Base-by-base conservation (phyloP, 2,329 filamentous ascomycete species). In the Cyphellophora europaea region DNA sequence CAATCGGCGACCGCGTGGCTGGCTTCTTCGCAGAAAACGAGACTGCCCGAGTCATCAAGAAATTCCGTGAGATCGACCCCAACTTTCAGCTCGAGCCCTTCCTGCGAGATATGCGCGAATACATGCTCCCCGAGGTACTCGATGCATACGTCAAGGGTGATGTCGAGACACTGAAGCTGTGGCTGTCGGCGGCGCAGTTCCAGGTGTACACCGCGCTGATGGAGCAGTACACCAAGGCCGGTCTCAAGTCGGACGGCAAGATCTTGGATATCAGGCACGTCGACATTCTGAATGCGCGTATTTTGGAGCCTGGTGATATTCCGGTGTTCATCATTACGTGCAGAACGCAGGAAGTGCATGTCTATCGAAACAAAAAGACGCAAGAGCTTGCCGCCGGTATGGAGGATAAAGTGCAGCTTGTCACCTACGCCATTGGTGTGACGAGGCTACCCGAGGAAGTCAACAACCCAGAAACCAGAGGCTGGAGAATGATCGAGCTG, bases 21-120 rank as follows among this genome's bases (percentile, higher is more conserved):
- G 87, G 91, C 17, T 98, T 95, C 66, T 98, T 98, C 49, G 91
- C 91, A 43, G 91, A 98, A 61, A 98, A 96, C 59, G 91, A 98
- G 66, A 95, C 87, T 0, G 91, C 91, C 18, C 82, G 81, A 73
- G 91, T 98, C 21, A 93, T 96, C 66, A 96, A 95, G 68, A 93
- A 89, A 61, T 93, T 98, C 71, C 80, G 89, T 30, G 76, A 88
- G 51, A 95, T 96, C 77, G 91, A 98, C 51, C 89, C 91, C 4
- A 74, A 72, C 47, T 98, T 98, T 71, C 86, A 95, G 57, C 74
- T 94, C 49, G 91, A 98, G 61, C 83, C 87, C 1, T 98, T 96
- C 69, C 65, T 96, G 33, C 82, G 84, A 47, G 91, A 98, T 53
- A 83, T 98, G 63, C 83, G 91, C 58, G 89, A 96, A 63, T 98